Base-by-base conservation (phyloP, 768 basidiomycete species). In the Agaricus sinodeliciosus region DNA sequence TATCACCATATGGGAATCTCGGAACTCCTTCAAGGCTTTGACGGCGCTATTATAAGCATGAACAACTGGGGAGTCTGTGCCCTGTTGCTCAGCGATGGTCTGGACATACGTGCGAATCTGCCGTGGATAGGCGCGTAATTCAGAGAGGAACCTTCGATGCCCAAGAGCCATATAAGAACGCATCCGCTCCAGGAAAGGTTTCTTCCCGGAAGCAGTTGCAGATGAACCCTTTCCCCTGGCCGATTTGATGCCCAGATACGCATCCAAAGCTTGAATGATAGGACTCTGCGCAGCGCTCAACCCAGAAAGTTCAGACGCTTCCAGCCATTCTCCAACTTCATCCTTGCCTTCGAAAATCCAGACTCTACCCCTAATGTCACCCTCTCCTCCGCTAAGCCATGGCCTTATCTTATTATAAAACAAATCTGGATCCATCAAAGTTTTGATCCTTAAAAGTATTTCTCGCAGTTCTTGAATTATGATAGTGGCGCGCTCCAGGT, bases 251-350 rank as follows among this genome's bases (percentile, higher is more conserved):
- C 85, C 85, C 12, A 90, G 76, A 60, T 89, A 89, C 43, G 83
- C 71, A 57, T 88, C 87, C 9, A 90, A 67, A 1, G 82, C 78
- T 56, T 88, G 87, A 11, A 93, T 78, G 37, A 92, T 69, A 0
- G 84, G 76, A 62, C 87, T 90, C 22, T 93, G 90, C 0, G 88
- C 90, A 1, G 90, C 90, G 57, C 83, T 87, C 7, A 90, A 83
- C 0, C 90, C 90, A 1, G 84, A 84, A 18, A 88, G 16, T 18
- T 49, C 34, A 11, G 34, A 36, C 45, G 35, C 22, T 19, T 35
- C 31, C 16, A 15, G 9, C 45, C 16, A 47, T 13, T 31, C 22
- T 8, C 39, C 48, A 9, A 49, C 39, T 19, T 68, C 67, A 11
- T 77, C 77, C 1, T 80, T 27, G 2, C 62, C 22, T 22, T 22